A percentile compares a stretch with the other conserved stretches of the same genome.
Conservation (phyloP, 2,329 filamentous ascomycete species). For the Teratosphaeria destructans region DNA sequence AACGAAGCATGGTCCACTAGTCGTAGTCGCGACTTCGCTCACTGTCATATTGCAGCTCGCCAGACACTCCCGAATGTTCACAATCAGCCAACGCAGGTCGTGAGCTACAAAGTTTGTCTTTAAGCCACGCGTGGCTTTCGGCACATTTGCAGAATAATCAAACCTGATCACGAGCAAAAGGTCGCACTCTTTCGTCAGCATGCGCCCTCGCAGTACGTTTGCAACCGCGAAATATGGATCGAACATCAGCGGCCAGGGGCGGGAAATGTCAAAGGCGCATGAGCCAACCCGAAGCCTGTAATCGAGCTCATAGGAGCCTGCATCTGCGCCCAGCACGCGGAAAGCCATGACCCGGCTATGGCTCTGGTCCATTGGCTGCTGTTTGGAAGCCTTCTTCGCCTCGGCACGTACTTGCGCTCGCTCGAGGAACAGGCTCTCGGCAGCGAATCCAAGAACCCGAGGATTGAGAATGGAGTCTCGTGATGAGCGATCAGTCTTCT, state of each 20-base stretch:
- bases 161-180: constrained; percentile 3
- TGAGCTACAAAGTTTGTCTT: background rate
- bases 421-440: background rate
- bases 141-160: constrained; percentile 4
- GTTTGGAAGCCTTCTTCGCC: background rate
- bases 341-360: background rate
- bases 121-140: background rate
- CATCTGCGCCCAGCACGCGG: background rate
- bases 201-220: constrained; percentile 11
- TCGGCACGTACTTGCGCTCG: background rate
- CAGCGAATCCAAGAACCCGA: background rate
- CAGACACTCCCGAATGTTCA: constrained; percentile 10
- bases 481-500: background rate
- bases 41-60: constrained; percentile 5
- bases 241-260: constrained; percentile 14
- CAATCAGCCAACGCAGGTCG: constrained; percentile 9
- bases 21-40: constrained; percentile 9
- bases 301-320: background rate
- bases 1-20: constrained; percentile 7
- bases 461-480: background rate
- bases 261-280: constrained; percentile 3
- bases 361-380: background rate
- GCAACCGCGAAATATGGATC: constrained; percentile 14
- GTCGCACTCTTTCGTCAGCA: constrained; percentile 8
- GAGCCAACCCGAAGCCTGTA: background rate